Conservation (phyloP, 2,329 filamentous ascomycete genomes). For the Biscogniauxia mediterranea region DNA sequence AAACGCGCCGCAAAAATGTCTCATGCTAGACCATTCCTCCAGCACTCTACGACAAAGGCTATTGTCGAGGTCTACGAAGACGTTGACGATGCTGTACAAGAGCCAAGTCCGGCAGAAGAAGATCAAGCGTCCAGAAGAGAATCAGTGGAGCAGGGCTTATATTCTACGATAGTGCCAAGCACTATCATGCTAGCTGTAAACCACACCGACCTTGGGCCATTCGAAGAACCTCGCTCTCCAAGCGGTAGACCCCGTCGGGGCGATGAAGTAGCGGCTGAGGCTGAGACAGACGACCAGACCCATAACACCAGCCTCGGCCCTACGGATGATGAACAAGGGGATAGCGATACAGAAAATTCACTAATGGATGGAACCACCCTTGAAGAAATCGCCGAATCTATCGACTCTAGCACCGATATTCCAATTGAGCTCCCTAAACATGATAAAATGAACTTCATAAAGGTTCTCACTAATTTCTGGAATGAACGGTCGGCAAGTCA, state of each 20-base stretch:
- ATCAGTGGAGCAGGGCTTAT: slow-evolving; percentile 32
- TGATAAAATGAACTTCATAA: slow-evolving; percentile 89
- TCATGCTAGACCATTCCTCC: slow-evolving; percentile 74
- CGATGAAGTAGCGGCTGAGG: slow-evolving; percentile 37
- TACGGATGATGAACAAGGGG: slow-evolving; percentile 65
- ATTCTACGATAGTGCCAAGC: slow-evolving; percentile 17
- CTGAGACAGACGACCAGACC: slow-evolving; percentile 42
- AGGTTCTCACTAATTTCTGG: slow-evolving; percentile 97
- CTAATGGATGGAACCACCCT: slow-evolving; percentile 67
- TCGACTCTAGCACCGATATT: slow-evolving; percentile 60
- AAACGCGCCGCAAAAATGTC: slow-evolving; percentile 75
- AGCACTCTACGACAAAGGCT: slow-evolving; percentile 88
- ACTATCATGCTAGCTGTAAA: slow-evolving; percentile 10
- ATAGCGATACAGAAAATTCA: slow-evolving; percentile 71
- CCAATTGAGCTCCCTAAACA: slow-evolving; percentile 82
- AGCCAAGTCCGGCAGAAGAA: slow-evolving; percentile 67
- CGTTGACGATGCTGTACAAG: slow-evolving; percentile 87
- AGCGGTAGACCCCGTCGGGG: slow-evolving; percentile 28
- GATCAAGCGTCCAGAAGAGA: slow-evolving; percentile 44
- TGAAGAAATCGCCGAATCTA: slow-evolving; percentile 60
- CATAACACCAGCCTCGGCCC: slow-evolving; percentile 57
- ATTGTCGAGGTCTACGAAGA: slow-evolving; percentile 96
- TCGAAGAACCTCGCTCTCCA: slow-evolving; percentile 12
- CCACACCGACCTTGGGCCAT: slow-evolving; percentile 10
- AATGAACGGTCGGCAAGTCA: slow-evolving; percentile 94